These are phyloP conservation scores for Penicillium lagena DNA, from an alignment of 495 filamentous ascomycete genomes.

Conservation along the genomic window DNA sequence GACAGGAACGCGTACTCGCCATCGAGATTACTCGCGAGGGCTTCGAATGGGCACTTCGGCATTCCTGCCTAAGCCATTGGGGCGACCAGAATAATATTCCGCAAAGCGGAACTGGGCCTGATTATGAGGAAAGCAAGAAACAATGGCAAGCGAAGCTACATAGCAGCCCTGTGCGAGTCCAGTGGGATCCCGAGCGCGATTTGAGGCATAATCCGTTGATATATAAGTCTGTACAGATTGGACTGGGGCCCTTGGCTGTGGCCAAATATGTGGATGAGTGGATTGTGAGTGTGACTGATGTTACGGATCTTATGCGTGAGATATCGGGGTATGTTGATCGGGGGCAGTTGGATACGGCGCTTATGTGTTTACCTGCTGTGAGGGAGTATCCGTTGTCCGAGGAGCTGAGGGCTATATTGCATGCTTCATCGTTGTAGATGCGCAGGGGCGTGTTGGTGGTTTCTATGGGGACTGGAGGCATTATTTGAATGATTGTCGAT, in stretches of 20 bases:
- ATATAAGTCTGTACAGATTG: conserved; percentile 56
- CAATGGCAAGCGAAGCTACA: conserved; percentile 19
- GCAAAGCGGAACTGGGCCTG: neutral
- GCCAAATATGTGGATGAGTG: conserved; percentile 42
- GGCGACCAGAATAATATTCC: conserved; percentile 3
- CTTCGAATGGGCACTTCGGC: conserved; percentile 34
- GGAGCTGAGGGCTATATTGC: conserved; percentile 19
- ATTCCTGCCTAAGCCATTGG: conserved; percentile 12
- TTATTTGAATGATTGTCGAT: no score
- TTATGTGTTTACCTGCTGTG: conserved; percentile 39
- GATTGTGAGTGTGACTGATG: conserved; percentile 51
- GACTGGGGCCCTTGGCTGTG: conserved; percentile 37
- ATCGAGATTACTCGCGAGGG: conserved; percentile 38
- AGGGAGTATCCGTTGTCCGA: conserved; percentile 34
- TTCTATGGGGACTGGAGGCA: neutral
- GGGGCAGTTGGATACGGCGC: conserved; percentile 22
- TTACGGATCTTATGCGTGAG: conserved; percentile 44
- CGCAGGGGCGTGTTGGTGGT: neutral
- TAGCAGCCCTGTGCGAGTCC: conserved; percentile 41
- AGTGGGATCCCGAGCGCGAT: conserved; percentile 58
- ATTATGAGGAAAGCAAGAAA: neutral
- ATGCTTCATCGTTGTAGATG: neutral
- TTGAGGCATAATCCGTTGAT: conserved; percentile 30
- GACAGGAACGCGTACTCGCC: conserved; percentile 49
- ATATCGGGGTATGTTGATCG: conserved; percentile 40